Conservation (phyloP, 352 stramenopile species). For the Blastocystis sp. region DNA sequence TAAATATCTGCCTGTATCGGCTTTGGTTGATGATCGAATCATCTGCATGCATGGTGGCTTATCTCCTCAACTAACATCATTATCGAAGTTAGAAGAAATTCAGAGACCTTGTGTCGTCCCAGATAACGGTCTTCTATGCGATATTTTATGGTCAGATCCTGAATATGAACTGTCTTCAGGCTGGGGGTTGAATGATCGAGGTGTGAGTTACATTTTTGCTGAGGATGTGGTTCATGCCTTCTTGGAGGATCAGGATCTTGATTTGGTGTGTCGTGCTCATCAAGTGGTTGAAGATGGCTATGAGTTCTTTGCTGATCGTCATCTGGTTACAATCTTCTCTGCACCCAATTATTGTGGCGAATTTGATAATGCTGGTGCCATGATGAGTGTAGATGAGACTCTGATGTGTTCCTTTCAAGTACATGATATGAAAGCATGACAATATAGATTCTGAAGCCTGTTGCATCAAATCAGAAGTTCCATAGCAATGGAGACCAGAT, state of each 20-base stretch:
- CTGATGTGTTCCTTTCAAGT: constrained; percentile 89
- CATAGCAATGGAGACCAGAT: constrained; percentile 18
- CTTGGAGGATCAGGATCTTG: constrained; percentile 87
- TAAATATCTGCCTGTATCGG: constrained; percentile 91
- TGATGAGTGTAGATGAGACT: constrained; percentile 88
- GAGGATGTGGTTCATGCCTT: constrained; percentile 92
- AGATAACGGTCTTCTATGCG: constrained; percentile 71
- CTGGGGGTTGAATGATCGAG: constrained; percentile 89
- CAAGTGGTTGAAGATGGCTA: constrained; percentile 98
- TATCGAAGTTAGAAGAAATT: constrained; percentile 89
- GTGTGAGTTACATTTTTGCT: constrained; percentile 96
- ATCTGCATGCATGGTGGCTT: constrained; percentile 90
- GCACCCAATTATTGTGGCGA: constrained; percentile 99
- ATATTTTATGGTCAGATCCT: constrained; percentile 78
- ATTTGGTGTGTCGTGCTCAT: constrained; percentile 92
- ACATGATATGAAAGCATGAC: background rate
- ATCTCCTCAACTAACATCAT: constrained; percentile 86
- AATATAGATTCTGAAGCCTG: constrained; percentile 65
- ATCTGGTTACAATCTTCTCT: constrained; percentile 98
- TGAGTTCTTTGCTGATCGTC: constrained; percentile 95
- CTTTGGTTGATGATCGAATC: constrained; percentile 91
- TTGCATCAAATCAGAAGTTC: constrained; percentile 42
- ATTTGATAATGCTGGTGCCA: constrained; percentile 97
- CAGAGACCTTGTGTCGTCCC: constrained; percentile 75
- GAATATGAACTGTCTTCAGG: constrained; percentile 76